Base-by-base conservation (phyloP, 2,329 filamentous ascomycete genomes). In the Lithohypha guttulata region DNA sequence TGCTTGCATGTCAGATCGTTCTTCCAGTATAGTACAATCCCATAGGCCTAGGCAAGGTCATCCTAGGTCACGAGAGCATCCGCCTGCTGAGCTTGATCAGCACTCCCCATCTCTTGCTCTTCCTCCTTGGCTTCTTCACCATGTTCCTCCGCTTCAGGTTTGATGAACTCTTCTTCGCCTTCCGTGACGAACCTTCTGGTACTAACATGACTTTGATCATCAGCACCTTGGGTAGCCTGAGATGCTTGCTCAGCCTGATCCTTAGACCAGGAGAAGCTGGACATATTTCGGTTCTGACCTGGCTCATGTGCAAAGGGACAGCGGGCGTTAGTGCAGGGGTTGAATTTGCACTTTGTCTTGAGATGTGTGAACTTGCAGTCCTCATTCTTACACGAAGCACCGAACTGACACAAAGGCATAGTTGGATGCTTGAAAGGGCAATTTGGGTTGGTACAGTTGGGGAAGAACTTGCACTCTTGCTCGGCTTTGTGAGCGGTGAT, bases 311-410 rank as follows among this genome's bases (percentile, higher is more conserved):
- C 86, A 66, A 85, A 96, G 3, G 79, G 71, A 59, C 91, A 98
- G 51, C 68, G 73, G n/a, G 81, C 75, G 64, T 95, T 95, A 47
- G 85, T 74, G 63, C 91, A 98, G 1, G 89, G 91, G 51, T 79
- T 87, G 65, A 82, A 96, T 58, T 79, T 86, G 77, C 91, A 98
- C 59, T 81, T 74, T 33, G 79, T 83, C 59, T 80, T 78, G 50
- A 82, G 65, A 63, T 98, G 91, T 9, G 84, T 87, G 57, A 93
- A 98, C 52, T 85, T 86, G 74, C 91, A 98, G 44, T 78, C 77
- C 9, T 78, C 65, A 3, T 76, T 77, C 23, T 79, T 79, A 68
- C 91, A 98, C 57, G 89, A 84, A 33, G 81, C 82, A 19, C 91
- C 91, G 57, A 95, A 95, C 43, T 84, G 79, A 66, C 91, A 98